Base-by-base conservation (phyloP, 2,329 filamentous ascomycete genomes). In the Epichloe glyceriae region DNA sequence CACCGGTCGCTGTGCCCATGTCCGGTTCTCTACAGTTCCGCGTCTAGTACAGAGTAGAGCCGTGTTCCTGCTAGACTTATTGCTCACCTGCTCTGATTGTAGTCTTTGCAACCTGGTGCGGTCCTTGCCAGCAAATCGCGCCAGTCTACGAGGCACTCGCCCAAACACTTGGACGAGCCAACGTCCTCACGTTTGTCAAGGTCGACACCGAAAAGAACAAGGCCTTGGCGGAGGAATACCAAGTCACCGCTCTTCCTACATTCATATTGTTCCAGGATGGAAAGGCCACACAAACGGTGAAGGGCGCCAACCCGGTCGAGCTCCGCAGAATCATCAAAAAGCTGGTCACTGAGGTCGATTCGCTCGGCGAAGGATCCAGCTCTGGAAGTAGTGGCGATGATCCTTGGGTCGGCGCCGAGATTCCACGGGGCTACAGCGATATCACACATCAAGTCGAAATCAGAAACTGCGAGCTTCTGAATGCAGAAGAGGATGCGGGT, bases 51-150 rank as follows among this genome's bases (percentile, higher is more conserved):
- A 10, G 30, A 4, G 6, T 22, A 8, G 14, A 30, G 19, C 22
- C 20, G 15, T n/a, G 17, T 38, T 12, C 26, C 30, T 42, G 15
- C 38, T 39, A 20, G 20, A 42, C 49, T 58, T 62, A 43, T 61
- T 54, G 17, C 26, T 48, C 41, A 49, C 52, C 42, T 39, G 5
- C 41, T n/a, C 6, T 7, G 3, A 34, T 52, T 51, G 22, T 53
- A 95, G 88, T 96, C 75, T 91, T 87, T 62, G 88, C 89, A 61
- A 83, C 88, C 62, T 93, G 86, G 83, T 95, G 86, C 63, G 83
- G 73, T 35, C 86, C 88, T 62, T 95, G 89, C 78, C 86, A 88
- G 60, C 75, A 80, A 56, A 89, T 97, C 57, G 86, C 85, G 5
- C 88, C 90, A 17, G 68, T 89, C 55, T 96, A 88, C 71, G 86